phyloP scores from a whole-genome alignment of 371 early-diverging fungal genomes.

The Mortierella sp. region DNA sequence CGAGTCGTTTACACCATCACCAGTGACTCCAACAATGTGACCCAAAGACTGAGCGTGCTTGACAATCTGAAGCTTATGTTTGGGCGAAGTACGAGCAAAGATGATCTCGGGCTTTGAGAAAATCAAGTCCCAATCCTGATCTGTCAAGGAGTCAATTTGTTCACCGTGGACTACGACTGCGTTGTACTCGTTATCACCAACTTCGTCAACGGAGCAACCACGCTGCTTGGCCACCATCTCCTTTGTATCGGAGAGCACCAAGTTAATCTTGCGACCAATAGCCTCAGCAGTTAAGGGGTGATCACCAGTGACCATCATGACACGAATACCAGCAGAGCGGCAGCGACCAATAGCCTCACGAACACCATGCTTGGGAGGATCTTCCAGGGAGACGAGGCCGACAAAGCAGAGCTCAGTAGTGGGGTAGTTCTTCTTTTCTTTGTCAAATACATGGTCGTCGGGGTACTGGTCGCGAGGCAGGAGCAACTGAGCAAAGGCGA shows the following conservation, averaged over 20 bases:
- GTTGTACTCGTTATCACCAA: conserved; percentile 83
- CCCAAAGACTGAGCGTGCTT: conserved; percentile 85
- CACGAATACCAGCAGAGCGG: conserved; percentile 92
- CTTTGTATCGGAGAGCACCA: conserved; percentile 90
- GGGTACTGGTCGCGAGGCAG: conserved; percentile 78
- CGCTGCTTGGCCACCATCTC: conserved; percentile 77
- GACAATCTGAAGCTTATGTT: conserved; percentile 92
- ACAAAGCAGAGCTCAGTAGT: conserved; percentile 79
- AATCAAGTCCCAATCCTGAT: conserved; percentile 91
- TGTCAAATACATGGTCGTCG: conserved; percentile 75
- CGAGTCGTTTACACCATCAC: conserved; percentile 95
- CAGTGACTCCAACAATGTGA: conserved; percentile 94
- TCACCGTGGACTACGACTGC: conserved; percentile 96
- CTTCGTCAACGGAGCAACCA: conserved; percentile 67
- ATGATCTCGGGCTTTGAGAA: conserved; percentile 89
- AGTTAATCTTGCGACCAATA: conserved; percentile 91
- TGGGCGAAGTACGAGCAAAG: conserved; percentile 93
- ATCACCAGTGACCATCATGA: conserved; percentile 98
- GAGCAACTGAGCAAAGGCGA: conserved; percentile 89
- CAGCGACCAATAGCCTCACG: conserved; percentile 95
- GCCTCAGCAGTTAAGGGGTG: conserved; percentile 92
- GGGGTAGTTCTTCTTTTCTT: conserved; percentile 84
- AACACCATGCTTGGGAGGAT: conserved; percentile 97
- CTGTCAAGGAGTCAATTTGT: conserved; percentile 79
- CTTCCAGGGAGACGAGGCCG: conserved; percentile 92